Conservation (phyloP, 495 filamentous ascomycete genomes). For the Aspergillus sclerotioniger region DNA sequence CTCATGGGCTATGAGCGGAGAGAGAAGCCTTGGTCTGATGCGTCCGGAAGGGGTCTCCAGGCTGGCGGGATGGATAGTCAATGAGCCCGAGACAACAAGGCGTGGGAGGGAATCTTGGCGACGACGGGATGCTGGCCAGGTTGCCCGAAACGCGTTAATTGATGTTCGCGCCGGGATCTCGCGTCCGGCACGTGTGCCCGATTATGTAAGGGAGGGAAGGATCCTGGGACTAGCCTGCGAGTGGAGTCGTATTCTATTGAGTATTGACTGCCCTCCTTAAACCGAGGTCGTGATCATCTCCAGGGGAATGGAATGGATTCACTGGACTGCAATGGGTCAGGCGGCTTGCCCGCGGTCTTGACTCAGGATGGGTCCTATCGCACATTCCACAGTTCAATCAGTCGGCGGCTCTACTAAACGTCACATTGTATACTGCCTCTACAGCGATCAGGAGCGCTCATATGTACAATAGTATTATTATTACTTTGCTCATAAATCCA, state of each 20-base stretch:
- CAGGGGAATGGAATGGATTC: too few relatives aligned
- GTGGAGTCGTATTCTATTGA: too few relatives aligned
- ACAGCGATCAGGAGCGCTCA: not conserved
- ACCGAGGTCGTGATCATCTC: too few relatives aligned
- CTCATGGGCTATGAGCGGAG: not conserved
- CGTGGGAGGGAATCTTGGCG: not conserved
- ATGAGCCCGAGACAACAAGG: not conserved
- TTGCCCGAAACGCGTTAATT: constrained; percentile 20
- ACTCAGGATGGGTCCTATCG: too few relatives aligned
- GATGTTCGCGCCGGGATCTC: constrained; percentile 9
- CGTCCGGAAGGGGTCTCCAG: too few relatives aligned
- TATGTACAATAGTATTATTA: constrained; percentile 31
- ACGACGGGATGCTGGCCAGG: constrained; percentile 5
- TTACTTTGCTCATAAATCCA: constrained; percentile 25
- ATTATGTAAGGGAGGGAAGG: constrained; percentile 12
- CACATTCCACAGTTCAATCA: too few relatives aligned
- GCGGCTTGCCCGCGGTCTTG: too few relatives aligned
- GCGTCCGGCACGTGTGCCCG: constrained; percentile 17
- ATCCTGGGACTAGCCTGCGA: too few relatives aligned
- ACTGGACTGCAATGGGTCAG: too few relatives aligned
- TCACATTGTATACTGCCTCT: constrained; percentile 2
- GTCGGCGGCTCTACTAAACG: not conserved
- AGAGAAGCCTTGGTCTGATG: not conserved
- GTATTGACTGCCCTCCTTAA: too few relatives aligned
- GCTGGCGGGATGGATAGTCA: too few relatives aligned